A percentile compares a stretch with the other conserved stretches of the same genome.
These are phyloP conservation scores for Fusarium nematophilum DNA, from an alignment of 2,329 filamentous ascomycete genomes.

Conservation along the genomic window DNA sequence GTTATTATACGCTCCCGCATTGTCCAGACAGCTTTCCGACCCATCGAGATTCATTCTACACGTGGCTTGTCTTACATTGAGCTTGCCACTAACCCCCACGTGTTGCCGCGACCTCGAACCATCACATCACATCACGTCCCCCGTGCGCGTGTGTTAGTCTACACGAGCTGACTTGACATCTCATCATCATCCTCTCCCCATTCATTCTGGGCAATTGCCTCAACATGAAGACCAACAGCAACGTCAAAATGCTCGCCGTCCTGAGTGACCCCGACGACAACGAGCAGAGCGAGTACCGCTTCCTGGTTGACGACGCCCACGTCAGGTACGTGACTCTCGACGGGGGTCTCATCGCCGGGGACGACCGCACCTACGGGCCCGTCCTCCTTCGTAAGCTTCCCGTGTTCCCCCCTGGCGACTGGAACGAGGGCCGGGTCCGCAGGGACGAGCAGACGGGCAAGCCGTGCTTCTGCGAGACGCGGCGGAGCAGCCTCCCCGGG, in stretches of 20 bases:
- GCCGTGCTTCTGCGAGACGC: constrained; percentile 43
- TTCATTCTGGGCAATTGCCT: background rate
- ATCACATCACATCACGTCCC: constrained; percentile 4
- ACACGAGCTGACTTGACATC: background rate
- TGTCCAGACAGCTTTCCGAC: background rate
- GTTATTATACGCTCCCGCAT: constrained; percentile 1
- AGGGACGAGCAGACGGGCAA: constrained; percentile 37
- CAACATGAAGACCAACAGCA: constrained; percentile 33
- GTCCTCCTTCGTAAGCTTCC: constrained; percentile 49
- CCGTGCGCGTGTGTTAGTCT: background rate
- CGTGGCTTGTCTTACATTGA: constrained; percentile 10
- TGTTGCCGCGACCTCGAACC: constrained; percentile 9
- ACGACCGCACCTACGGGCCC: constrained; percentile 50
- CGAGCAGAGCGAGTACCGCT: constrained; percentile 50
- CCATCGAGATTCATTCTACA: constrained; percentile 4
- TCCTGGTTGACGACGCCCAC: constrained; percentile 49
- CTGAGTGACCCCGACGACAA: constrained; percentile 42
- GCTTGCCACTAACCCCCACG: constrained; percentile 13
- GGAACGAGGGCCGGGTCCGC: constrained; percentile 53
- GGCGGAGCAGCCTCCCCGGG: constrained; percentile 43
- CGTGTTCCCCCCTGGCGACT: constrained; percentile 52
- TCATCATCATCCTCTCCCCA: background rate
- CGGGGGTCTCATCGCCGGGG: constrained; percentile 45
- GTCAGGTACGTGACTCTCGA: constrained; percentile 57
- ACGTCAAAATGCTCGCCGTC: constrained; percentile 41